Base-by-base conservation (phyloP, 257 asterid species). In the Solanum gandarillasii region DNA sequence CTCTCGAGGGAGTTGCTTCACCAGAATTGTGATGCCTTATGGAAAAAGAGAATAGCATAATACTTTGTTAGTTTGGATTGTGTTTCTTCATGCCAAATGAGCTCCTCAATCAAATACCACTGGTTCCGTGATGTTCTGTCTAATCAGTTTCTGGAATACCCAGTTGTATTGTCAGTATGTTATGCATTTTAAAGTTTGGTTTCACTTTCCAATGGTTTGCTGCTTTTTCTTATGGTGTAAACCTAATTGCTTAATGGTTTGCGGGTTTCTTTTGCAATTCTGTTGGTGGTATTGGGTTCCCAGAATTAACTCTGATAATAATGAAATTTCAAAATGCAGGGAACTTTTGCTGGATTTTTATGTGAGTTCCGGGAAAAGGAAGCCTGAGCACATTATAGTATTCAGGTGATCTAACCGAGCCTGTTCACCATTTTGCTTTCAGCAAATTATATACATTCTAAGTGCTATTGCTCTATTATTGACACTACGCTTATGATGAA, bases 331-430 rank as follows among this genome's bases (percentile, higher is more conserved):
- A 34, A 36, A 27, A 31, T 72, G 67, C 97, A 96, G 98, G 93
- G 99, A 96, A 86, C 94, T 92, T 75, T 90, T 96, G 52, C 34
- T 95, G 2, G 98, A 96, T 87, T 96, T 94, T 92, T 95, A 95
- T 87, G 83, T 67, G 9, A 95, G 97, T 89, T 95, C 98, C 8
- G 95, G 92, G 12, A 93, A 94, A 87, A 91, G 96, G 88, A 96
- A 96, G 94, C 99, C 99, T 5, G 96, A 94, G 1, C 98, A 95
- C 52, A 95, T 96, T 3, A 94, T 96, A 88, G 94, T 96, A 18
- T 96, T 96, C 92, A 94, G 98, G 98, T 96, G 92, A 34, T 73
- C n/a, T 23, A 79, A 39, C 14, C 48, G 32, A 35, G 75, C 32
- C 9, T 58, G 25, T 35, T 55, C 25, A 36, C 29, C 14, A 35